Conservation (phyloP, 257 asterid species). For the Solanum sparsipilum region DNA sequence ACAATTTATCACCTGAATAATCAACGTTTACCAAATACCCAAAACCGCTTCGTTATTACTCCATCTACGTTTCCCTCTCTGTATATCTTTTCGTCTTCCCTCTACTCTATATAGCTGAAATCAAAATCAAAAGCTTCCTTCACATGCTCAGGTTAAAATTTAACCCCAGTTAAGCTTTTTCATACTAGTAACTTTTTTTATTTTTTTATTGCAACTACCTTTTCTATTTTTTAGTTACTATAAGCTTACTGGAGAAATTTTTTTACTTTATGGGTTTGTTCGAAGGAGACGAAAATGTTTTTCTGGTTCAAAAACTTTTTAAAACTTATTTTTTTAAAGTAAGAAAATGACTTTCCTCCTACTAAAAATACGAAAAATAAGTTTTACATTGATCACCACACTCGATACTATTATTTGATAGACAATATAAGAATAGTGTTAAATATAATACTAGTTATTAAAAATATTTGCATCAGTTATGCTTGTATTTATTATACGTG, state of each 20-base stretch:
- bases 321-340: neutral
- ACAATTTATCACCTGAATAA: conserved; percentile 15
- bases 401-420: no score
- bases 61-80: neutral
- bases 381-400: neutral
- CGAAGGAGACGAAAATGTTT: neutral
- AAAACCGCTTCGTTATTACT: neutral
- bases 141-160: neutral
- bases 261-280: neutral
- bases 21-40: conserved; percentile 26
- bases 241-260: neutral
- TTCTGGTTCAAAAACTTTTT: neutral
- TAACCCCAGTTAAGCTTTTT: neutral
- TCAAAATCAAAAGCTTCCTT: neutral
- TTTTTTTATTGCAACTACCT: neutral
- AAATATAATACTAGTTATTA: no score
- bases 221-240: neutral
- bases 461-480: no score
- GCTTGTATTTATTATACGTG: no score
- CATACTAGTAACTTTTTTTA: neutral
- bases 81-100: neutral
- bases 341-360: neutral
- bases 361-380: neutral
- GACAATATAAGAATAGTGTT: no score
- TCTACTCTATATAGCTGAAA: neutral